phyloP scores from a whole-genome alignment of 1,139 yeast species.

The Geotrichum cucujoidarum region DNA sequence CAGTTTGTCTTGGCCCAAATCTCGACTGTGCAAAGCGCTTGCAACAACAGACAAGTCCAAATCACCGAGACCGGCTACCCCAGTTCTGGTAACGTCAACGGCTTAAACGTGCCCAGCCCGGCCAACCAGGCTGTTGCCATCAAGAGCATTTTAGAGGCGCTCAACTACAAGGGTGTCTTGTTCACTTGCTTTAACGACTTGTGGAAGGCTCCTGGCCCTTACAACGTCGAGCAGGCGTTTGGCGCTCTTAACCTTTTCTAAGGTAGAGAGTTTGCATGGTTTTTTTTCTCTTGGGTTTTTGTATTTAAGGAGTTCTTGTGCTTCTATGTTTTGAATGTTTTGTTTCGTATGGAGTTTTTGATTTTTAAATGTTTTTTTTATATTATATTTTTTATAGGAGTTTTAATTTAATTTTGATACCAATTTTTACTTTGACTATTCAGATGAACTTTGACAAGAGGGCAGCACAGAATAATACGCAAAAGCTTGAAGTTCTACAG shows the following conservation, averaged over 20 bases:
- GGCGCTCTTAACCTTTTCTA: conserved; percentile 41
- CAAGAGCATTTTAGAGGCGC: conserved; percentile 49
- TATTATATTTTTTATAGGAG: too few species aligned
- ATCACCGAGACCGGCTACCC: conserved; percentile 90
- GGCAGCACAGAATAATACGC: too few species aligned
- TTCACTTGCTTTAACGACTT: conserved; percentile 71
- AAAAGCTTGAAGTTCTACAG: too few species aligned
- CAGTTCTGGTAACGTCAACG: conserved; percentile 62
- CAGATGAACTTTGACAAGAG: too few species aligned
- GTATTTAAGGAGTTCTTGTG: too few species aligned
- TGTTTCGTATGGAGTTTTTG: too few species aligned
- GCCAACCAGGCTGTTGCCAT: conserved; percentile 72
- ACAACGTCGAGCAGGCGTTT: conserved; percentile 80
- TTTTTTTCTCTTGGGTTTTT: too few species aligned
- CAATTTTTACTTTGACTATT: too few species aligned
- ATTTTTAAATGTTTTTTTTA: too few species aligned
- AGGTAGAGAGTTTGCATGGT: too few species aligned
- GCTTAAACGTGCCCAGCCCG: conserved; percentile 63
- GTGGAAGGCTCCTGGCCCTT: conserved; percentile 86
- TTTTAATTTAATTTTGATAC: too few species aligned
- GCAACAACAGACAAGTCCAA: conserved; percentile 41
- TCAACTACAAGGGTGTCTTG: conserved; percentile 53
- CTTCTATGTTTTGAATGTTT: too few species aligned
- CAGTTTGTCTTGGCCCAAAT: conserved; percentile 60
- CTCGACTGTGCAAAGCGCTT: conserved; percentile 45